A percentile compares a stretch with the other conserved stretches of the same genome.
Evolutionary conservation across 2,329 filamentous ascomycete genomes (phyloP).

Genomic region (Nigrospora oryzae): DNA sequence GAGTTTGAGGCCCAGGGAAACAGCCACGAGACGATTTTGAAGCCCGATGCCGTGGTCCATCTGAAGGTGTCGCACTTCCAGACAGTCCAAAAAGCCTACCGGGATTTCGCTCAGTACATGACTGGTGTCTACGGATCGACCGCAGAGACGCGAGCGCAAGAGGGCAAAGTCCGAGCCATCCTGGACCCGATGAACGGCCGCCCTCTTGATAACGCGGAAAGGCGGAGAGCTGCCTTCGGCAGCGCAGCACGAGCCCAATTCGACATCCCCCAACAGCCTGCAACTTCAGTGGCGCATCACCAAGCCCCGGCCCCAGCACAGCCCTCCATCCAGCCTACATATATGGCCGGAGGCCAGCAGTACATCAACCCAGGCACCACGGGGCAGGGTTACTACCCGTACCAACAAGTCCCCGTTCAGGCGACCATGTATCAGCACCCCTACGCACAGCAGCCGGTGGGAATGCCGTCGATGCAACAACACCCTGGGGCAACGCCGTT

Average conservation of each 20-base stretch:
- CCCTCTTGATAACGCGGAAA: neutral
- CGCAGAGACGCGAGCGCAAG: neutral
- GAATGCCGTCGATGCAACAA: neutral
- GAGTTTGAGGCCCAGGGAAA: conserved; percentile 12
- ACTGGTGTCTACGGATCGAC: neutral
- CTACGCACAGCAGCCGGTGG: neutral
- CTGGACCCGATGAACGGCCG: too few species aligned
- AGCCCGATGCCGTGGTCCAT: conserved; percentile 6
- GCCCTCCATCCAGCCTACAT: neutral
- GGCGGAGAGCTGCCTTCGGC: neutral
- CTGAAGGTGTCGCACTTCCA: conserved; percentile 9
- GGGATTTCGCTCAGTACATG: conserved; percentile 13
- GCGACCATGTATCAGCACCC: neutral
- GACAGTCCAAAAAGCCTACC: conserved; percentile 10
- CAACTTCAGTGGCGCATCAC: neutral
- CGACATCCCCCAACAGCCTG: neutral
- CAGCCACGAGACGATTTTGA: conserved; percentile 2
- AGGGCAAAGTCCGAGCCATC: neutral
- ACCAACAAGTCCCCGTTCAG: neutral
- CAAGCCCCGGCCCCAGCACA: neutral
- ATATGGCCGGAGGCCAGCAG: neutral
- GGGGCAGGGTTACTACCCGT: neutral
- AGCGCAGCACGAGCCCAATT: too few species aligned
- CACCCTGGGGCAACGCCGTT: neutral
- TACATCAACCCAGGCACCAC: neutral